Percentiles rank a stretch among this genome's conserved stretches.
Conservation (phyloP, 2,329 filamentous ascomycete genomes). For the Colletotrichum incanum region DNA sequence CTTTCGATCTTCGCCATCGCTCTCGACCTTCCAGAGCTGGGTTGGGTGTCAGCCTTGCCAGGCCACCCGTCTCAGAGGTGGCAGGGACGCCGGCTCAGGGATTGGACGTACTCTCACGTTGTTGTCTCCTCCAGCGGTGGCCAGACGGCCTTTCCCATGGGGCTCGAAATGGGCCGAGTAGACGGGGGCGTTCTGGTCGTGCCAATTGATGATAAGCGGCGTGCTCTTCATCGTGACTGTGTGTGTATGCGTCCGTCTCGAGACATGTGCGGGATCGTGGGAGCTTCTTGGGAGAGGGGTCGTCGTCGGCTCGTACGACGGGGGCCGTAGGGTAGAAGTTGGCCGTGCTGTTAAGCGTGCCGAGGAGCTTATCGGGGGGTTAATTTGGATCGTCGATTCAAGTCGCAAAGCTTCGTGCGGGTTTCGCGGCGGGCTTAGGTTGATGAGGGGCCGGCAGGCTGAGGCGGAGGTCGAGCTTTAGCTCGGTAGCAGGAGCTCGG, state of each 20-base stretch:
- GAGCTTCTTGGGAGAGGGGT: constrained; percentile 11
- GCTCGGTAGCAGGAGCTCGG: constrained; percentile 30
- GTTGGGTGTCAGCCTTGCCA: constrained; percentile 32
- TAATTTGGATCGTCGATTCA: constrained; percentile 20
- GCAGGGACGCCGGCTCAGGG: constrained; percentile 19
- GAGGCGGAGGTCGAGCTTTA: constrained; percentile 32
- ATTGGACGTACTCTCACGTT: constrained; percentile 83
- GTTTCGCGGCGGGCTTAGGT: constrained; percentile 15
- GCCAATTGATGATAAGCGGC: constrained; percentile 98
- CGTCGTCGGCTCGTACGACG: constrained; percentile 29
- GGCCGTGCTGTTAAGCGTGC: background rate
- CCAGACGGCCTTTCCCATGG: constrained; percentile 89
- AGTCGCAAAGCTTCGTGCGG: constrained; percentile 36
- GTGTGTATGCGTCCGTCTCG: constrained; percentile 44
- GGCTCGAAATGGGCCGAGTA: constrained; percentile 98
- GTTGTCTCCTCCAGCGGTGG: constrained; percentile 96
- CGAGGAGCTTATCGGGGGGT: constrained; percentile 21
- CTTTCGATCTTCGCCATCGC: constrained; percentile 86
- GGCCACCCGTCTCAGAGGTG: constrained; percentile 3
- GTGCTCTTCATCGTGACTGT: constrained; percentile 89
- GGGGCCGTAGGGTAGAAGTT: background rate
- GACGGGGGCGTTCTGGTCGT: constrained; percentile 95
- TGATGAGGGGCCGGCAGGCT: constrained; percentile 12
- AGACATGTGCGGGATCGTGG: constrained; percentile 30
- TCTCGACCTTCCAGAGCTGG: constrained; percentile 92